Percentiles rank a stretch among this genome's conserved stretches.
Conservation (phyloP, 208 protist species). For the Strigomonas galati region DNA sequence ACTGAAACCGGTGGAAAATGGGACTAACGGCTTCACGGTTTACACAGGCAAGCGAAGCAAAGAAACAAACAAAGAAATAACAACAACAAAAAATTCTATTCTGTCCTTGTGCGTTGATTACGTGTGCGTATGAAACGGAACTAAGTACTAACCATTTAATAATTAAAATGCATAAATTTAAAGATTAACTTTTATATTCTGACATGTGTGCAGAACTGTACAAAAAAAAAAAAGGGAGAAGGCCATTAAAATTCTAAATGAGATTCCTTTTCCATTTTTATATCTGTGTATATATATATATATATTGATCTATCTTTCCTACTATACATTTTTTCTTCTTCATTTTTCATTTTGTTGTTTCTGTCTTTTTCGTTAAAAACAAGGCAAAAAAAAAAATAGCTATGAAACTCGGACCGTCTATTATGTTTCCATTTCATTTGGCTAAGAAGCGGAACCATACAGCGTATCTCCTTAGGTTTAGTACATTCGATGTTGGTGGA, state of each 20-base stretch:
- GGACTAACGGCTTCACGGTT: neutral
- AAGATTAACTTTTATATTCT: neutral
- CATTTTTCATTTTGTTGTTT: neutral
- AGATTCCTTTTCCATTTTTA: neutral
- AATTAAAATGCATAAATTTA: neutral
- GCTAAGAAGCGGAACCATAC: too few relatives aligned
- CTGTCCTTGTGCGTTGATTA: too few relatives aligned
- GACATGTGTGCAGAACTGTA: neutral
- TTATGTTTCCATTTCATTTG: too few relatives aligned
- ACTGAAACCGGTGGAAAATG: neutral
- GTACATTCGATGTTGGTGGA: too few relatives aligned
- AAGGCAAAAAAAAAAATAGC: neutral
- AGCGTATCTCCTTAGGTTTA: too few relatives aligned
- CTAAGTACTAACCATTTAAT: too few relatives aligned
- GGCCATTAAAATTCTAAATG: neutral
- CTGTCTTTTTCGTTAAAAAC: slow-evolving; percentile 21
- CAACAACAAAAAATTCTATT: neutral
- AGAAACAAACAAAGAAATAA: slow-evolving; percentile 7
- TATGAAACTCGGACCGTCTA: too few relatives aligned
- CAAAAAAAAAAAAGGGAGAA: neutral
- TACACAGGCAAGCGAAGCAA: neutral
- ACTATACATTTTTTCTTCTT: slow-evolving; percentile 1
- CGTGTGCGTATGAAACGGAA: too few relatives aligned
- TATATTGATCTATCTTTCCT: slow-evolving; percentile 6
- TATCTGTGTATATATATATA: slow-evolving; percentile 3